Percentiles rank a stretch among this genome's conserved stretches.
Evolutionary conservation across 2,329 filamentous ascomycete species (phyloP).

Genomic region (Neospermospora avenae): DNA sequence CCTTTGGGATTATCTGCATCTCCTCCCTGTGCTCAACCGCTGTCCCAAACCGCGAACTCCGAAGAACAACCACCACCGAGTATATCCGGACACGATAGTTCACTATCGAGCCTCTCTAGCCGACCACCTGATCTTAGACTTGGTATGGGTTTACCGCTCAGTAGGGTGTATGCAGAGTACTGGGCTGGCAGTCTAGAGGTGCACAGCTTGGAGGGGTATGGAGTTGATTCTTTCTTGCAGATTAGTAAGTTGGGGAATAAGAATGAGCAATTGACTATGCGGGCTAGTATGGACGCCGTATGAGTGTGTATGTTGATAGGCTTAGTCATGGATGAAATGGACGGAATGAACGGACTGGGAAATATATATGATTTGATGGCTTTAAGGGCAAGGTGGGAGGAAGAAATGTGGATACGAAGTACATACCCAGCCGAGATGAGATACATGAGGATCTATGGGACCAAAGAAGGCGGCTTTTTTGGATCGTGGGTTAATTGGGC

Average conservation of each 20-base stretch:
- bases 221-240: constrained; percentile 91
- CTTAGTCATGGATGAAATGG: not conserved
- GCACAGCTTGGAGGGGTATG: constrained; percentile 92
- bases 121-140: constrained; percentile 82
- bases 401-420: too few species aligned
- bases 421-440: too few species aligned
- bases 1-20: constrained; percentile 3
- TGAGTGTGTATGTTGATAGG: constrained; percentile 13
- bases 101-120: constrained; percentile 74
- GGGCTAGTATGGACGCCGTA: constrained; percentile 74
- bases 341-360: too few species aligned
- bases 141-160: constrained; percentile 91
- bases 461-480: not conserved
- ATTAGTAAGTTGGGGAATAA: constrained; percentile 97
- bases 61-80: not conserved
- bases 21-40: not conserved
- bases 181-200: constrained; percentile 92
- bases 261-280: constrained; percentile 85
- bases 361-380: too few species aligned
- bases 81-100: constrained; percentile 39
- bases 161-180: constrained; percentile 93
- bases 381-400: too few species aligned
- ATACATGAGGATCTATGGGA: too few species aligned
- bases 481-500: not conserved
- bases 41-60: not conserved